A percentile compares a stretch with the other conserved stretches of the same genome.
Conservation (phyloP, 306 rosid species). For the Nissolia schottii region DNA sequence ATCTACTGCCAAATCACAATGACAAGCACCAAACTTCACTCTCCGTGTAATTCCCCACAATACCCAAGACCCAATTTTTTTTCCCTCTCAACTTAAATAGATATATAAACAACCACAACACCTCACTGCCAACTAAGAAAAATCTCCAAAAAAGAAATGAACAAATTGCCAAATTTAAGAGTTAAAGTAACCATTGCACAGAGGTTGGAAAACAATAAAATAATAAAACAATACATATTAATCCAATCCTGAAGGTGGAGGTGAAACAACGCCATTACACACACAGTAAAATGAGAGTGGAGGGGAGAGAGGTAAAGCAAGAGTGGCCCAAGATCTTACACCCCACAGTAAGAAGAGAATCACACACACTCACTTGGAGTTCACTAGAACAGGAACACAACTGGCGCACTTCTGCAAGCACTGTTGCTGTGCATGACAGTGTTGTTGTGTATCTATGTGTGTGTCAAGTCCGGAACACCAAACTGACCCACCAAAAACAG, state of each 20-base stretch:
- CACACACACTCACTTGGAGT: conserved; percentile 18
- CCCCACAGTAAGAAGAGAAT: background rate
- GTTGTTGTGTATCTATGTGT: background rate
- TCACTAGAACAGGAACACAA: conserved; percentile 34
- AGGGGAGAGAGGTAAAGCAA: conserved; percentile 1
- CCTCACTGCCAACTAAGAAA: conserved; percentile 1
- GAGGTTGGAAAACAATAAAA: conserved; percentile 17
- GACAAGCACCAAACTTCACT: conserved; percentile 71
- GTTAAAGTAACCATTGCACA: conserved; percentile 19
- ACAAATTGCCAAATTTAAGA: conserved; percentile 7
- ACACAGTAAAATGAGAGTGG: background rate
- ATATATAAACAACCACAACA: conserved; percentile 24
- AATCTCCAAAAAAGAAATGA: background rate
- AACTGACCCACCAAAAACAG: conserved; percentile 24
- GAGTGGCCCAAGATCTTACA: conserved; percentile 28
- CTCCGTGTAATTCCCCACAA: conserved; percentile 70
- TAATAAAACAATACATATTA: background rate
- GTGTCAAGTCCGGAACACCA: conserved; percentile 21
- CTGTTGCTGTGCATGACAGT: conserved; percentile 26
- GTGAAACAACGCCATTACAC: conserved; percentile 7
- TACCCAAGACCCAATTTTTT: conserved; percentile 56
- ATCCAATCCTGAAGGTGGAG: background rate
- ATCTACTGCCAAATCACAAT: conserved; percentile 38
- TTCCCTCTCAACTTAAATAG: background rate
- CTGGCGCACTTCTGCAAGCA: conserved; percentile 12